A percentile compares a stretch with the other conserved stretches of the same genome.
Conservation (phyloP, 805 yeast genomes). For the Candida manassasensis region DNA sequence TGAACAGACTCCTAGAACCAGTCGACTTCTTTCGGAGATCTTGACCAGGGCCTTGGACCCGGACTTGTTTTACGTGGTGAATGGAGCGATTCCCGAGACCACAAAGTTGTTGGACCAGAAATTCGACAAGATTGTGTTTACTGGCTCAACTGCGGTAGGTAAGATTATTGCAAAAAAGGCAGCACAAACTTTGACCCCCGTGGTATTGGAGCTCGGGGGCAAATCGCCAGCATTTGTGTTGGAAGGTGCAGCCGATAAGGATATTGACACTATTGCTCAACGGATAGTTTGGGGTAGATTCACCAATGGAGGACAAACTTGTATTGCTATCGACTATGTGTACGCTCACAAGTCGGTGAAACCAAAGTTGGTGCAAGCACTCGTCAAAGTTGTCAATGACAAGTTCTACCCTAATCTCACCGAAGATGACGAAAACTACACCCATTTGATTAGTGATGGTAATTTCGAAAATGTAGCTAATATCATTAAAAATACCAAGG, state of each 20-base stretch:
- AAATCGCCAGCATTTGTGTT: slow-evolving; percentile 81
- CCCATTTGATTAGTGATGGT: slow-evolving; percentile 59
- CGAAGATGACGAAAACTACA: slow-evolving; percentile 22
- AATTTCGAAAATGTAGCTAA: slow-evolving; percentile 45
- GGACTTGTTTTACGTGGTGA: slow-evolving; percentile 56
- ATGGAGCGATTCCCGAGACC: slow-evolving; percentile 68
- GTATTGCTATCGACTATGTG: slow-evolving; percentile 84
- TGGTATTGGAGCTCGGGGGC: slow-evolving; percentile 83
- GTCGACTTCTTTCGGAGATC: slow-evolving; percentile 50
- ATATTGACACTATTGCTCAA: slow-evolving; percentile 43
- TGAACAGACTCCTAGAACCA: slow-evolving; percentile 63
- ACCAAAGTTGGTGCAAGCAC: slow-evolving; percentile 42
- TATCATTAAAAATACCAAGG: slow-evolving; percentile 46
- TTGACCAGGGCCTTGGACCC: slow-evolving; percentile 52
- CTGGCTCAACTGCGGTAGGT: slow-evolving; percentile 82
- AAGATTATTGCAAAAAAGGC: slow-evolving; percentile 73
- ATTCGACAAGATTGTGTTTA: slow-evolving; percentile 79
- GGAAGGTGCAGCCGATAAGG: slow-evolving; percentile 38
- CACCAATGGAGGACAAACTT: slow-evolving; percentile 85
- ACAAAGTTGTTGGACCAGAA: slow-evolving; percentile 53
- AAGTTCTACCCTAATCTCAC: slow-evolving; percentile 40
- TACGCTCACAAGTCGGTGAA: slow-evolving; percentile 57
- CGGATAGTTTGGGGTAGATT: slow-evolving; percentile 77
- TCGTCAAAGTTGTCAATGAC: slow-evolving; percentile 35
- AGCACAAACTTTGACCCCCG: slow-evolving; percentile 79